A percentile compares a stretch with the other conserved stretches of the same genome.
Conservation (phyloP, 257 asterid genomes). For the Solanum stenotomum region DNA sequence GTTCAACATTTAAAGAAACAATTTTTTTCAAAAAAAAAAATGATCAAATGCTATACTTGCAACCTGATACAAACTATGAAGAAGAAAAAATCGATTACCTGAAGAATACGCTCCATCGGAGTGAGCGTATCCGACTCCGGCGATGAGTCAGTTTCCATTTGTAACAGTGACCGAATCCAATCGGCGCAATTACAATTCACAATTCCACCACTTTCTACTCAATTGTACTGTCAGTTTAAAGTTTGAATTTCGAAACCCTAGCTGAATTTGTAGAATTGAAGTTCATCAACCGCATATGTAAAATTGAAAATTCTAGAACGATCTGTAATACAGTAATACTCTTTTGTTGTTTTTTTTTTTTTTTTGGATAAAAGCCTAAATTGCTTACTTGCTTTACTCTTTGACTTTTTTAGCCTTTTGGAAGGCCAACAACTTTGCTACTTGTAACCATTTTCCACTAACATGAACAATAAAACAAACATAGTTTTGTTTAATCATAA, state of each 20-base stretch:
- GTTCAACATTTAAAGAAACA: not conserved
- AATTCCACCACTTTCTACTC: not conserved
- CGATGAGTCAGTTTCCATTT: slow-evolving; percentile 64
- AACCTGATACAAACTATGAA: not conserved
- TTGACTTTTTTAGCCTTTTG: not conserved
- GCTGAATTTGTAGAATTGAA: not conserved
- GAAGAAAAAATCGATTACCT: slow-evolving; percentile 20
- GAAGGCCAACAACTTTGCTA: not conserved
- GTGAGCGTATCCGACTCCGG: slow-evolving; percentile 2
- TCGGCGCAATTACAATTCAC: slow-evolving; percentile 28
- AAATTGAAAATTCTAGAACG: not conserved
- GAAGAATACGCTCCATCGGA: slow-evolving; percentile 21
- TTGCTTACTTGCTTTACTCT: not conserved
- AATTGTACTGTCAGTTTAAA: not conserved
- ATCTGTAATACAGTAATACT: not conserved
- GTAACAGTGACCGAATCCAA: slow-evolving; percentile 44
- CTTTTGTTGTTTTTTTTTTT: not conserved
- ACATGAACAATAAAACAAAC: not conserved
- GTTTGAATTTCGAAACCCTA: not conserved
- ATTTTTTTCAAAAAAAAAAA: not conserved
- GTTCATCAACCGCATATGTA: not conserved
- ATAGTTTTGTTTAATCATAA: no score
- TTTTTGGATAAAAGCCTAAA: not conserved
- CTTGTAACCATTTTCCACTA: not conserved
- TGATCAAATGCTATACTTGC: not conserved